Evolutionary conservation across 2,329 filamentous ascomycete genomes (phyloP).

Genomic region (Xylariomycetidae sp.): DNA sequence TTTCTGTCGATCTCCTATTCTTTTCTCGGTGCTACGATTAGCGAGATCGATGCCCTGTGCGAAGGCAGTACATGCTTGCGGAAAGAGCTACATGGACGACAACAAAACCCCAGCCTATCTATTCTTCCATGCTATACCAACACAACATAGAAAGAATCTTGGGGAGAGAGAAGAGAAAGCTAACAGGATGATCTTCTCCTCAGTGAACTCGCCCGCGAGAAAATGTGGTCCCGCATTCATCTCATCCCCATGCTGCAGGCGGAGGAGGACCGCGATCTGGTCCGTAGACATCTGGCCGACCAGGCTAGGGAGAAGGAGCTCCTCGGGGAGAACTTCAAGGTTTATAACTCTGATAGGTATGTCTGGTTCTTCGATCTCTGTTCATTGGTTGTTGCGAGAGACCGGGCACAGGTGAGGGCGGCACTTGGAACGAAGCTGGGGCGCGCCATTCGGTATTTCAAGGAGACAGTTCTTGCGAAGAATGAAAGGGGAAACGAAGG

Average conservation of each 20-base stretch:
- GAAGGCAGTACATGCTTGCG: no score
- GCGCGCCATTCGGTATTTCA: no score
- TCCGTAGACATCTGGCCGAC: slow-evolving; percentile 80
- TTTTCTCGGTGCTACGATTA: no score
- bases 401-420: no score
- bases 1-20: neutral
- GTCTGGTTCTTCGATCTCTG: slow-evolving; percentile 26
- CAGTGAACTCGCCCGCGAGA: slow-evolving; percentile 91
- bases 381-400: slow-evolving; percentile 2
- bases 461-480: neutral
- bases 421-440: no score
- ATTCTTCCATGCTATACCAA: no score
- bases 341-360: slow-evolving; percentile 87
- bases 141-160: no score
- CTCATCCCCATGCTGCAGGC: slow-evolving; percentile 91
- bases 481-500: neutral
- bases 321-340: slow-evolving; percentile 74
- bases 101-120: no score
- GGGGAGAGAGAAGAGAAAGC: no score
- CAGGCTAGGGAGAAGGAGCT: slow-evolving; percentile 87
- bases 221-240: slow-evolving; percentile 97
- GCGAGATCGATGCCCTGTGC: no score
- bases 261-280: slow-evolving; percentile 93
- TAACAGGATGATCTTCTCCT: neutral
- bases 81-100: slow-evolving; percentile 3